phyloP scores from a whole-genome alignment of 768 basidiomycete species.

The Collybiopsis confluens region DNA sequence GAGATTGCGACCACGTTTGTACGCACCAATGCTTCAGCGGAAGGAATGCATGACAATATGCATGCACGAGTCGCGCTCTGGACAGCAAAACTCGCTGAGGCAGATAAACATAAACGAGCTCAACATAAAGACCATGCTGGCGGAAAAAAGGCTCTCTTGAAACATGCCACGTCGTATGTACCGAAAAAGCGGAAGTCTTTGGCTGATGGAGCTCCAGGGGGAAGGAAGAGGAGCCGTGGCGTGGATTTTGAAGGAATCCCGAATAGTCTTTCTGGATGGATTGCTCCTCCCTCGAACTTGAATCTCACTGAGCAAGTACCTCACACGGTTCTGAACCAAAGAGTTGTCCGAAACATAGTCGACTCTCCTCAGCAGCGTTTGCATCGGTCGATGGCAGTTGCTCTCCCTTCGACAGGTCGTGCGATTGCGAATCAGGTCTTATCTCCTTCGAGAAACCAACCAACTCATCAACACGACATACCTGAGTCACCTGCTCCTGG shows the following conservation, averaged over 20 bases:
- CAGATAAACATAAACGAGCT: not conserved
- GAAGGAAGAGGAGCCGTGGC: not conserved
- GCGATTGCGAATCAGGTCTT: not conserved
- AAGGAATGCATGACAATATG: not conserved
- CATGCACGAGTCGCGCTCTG: not conserved
- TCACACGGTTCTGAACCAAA: too few relatives aligned
- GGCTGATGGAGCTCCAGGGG: not conserved
- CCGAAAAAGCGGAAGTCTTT: not conserved
- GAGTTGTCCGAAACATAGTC: too few relatives aligned
- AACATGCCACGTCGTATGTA: not conserved
- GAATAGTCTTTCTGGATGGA: not conserved
- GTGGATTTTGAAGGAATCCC: not conserved
- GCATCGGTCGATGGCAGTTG: too few relatives aligned
- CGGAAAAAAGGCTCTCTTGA: not conserved
- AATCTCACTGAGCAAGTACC: too few relatives aligned
- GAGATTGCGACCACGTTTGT: conserved; percentile 12
- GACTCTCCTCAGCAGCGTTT: too few relatives aligned
- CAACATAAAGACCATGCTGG: not conserved
- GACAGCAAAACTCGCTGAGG: conserved; percentile 1
- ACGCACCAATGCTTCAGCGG: not conserved
- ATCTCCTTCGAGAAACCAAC: not conserved
- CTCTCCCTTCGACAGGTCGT: not conserved
- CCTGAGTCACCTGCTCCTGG: not conserved
- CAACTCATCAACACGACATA: not conserved
- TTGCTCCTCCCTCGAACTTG: not conserved